phyloP scores from a whole-genome alignment of 305 asterid species.

The Solanum aculeatissimum region DNA sequence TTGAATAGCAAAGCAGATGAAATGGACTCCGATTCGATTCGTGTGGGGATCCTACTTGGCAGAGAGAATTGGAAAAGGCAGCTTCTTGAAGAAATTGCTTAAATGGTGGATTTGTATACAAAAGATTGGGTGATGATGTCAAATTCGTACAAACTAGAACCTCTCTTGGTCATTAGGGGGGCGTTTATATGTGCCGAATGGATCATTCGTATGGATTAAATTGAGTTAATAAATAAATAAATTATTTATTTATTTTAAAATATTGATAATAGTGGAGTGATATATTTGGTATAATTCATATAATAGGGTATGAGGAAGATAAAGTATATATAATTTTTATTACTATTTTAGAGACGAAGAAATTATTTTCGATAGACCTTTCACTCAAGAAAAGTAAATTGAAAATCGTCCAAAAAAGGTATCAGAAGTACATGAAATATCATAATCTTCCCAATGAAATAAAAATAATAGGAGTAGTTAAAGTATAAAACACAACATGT shows the following conservation, averaged over 20 bases:
- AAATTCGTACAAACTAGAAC: not conserved
- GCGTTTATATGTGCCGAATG: not conserved
- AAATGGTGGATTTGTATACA: not conserved
- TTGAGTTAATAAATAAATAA: not conserved
- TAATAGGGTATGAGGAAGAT: not conserved
- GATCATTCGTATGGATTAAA: not conserved
- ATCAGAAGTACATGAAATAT: too few species aligned
- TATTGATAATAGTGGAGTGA: too few species aligned
- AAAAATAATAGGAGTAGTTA: too few species aligned
- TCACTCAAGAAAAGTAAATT: not conserved
- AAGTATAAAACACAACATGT: too few species aligned
- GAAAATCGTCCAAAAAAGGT: not conserved
- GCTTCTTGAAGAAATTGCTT: not conserved
- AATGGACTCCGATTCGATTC: not conserved
- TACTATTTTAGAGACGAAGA: fast-evolving
- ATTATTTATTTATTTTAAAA: not conserved
- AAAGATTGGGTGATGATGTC: not conserved
- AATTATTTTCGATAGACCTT: fast-evolving
- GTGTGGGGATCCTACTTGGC: not conserved
- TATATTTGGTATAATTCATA: not conserved
- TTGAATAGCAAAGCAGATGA: not conserved
- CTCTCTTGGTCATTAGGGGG: not conserved
- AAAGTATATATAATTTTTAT: not conserved
- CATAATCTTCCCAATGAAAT: too few species aligned
- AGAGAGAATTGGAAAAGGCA: not conserved